Percentiles rank a stretch among this genome's conserved stretches.
Evolutionary conservation across 192 early-diverging fungal genomes (phyloP).

Genomic region (Dissophora ornata): DNA sequence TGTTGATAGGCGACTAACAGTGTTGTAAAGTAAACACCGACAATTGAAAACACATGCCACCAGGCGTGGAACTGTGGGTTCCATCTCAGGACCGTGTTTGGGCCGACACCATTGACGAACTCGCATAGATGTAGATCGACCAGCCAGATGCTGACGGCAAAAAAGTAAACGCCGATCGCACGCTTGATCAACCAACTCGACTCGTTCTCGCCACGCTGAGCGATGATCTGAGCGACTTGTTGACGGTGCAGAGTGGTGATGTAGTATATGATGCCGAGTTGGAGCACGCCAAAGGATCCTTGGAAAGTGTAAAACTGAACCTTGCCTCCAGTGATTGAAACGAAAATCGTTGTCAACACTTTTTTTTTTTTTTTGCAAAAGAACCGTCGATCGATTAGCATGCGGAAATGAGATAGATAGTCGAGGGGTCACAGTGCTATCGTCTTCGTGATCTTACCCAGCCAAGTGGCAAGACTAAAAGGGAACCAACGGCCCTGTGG

Average conservation of each 20-base stretch:
- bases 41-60: constrained; percentile 72
- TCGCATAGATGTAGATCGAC: constrained; percentile 53
- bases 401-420: no score
- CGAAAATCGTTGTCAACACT: constrained; percentile 45
- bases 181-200: constrained; percentile 40
- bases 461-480: constrained; percentile 59
- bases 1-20: constrained; percentile 63
- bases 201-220: constrained; percentile 10
- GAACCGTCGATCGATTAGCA: no score
- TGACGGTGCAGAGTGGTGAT: constrained; percentile 25
- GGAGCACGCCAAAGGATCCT: constrained; percentile 48
- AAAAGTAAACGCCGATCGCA: constrained; percentile 25
- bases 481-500: constrained; percentile 59
- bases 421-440: not conserved
- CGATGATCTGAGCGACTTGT: constrained; percentile 10
- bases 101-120: constrained; percentile 47
- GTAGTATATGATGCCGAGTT: constrained; percentile 29
- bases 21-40: constrained; percentile 60
- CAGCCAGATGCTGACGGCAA: constrained; percentile 50
- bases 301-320: constrained; percentile 52
- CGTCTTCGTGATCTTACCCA: constrained; percentile 22
- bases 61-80: constrained; percentile 75
- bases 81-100: constrained; percentile 38
- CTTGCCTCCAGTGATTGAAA: constrained; percentile 47
- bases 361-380: no score